A percentile compares a stretch with the other conserved stretches of the same genome.
phyloP scores from a whole-genome alignment of 75 land plant species.

The Sequoiadendron giganteum region DNA sequence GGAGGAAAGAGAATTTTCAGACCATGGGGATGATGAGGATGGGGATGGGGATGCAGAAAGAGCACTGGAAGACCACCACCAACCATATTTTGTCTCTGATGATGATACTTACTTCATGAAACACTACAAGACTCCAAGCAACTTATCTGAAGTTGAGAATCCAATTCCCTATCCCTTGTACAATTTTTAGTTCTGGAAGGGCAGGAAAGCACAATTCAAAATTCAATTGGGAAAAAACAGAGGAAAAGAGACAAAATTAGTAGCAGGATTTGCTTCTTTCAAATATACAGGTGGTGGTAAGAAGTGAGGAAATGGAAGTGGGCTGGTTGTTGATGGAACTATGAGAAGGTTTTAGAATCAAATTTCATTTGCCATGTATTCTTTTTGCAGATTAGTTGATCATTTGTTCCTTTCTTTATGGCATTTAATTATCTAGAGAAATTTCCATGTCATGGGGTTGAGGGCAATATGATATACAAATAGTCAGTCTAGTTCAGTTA shows the following conservation, averaged over 20 bases:
- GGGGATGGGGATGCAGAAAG: not conserved
- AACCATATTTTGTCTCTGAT: constrained; percentile 3
- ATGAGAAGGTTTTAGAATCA: constrained; percentile 2
- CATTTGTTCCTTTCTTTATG: not conserved
- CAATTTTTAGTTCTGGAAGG: not conserved
- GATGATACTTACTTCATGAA: constrained; percentile 3
- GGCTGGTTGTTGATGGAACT: not conserved
- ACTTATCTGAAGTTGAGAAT: not conserved
- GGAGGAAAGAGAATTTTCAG: not conserved
- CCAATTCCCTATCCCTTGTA: not conserved
- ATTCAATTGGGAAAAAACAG: constrained; percentile 1
- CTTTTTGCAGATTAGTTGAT: constrained; percentile 9
- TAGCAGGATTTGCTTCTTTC: not conserved
- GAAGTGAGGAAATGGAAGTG: not conserved
- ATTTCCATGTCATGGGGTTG: not conserved
- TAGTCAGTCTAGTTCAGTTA: not conserved
- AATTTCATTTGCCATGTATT: not conserved
- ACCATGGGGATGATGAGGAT: not conserved
- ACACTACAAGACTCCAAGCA: constrained; percentile 7
- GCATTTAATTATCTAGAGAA: not conserved
- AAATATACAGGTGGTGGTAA: not conserved
- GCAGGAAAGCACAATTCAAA: not conserved
- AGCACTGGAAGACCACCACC: not conserved
- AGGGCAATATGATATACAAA: not conserved
- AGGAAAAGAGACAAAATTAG: not conserved